phyloP scores from a whole-genome alignment of 1,139 yeast genomes.

The Torulaspora globosa region DNA sequence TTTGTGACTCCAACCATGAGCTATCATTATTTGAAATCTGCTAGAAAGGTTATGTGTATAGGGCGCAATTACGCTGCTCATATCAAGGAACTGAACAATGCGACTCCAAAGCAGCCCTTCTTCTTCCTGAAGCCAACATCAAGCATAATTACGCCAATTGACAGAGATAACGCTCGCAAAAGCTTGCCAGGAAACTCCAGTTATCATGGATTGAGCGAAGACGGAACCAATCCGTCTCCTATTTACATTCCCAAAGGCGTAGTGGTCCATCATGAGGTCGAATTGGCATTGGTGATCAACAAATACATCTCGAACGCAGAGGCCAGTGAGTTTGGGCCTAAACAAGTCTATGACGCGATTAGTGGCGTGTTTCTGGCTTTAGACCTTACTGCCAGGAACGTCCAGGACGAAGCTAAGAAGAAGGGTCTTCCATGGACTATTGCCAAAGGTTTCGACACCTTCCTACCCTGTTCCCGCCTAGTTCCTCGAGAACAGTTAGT shows the following conservation, averaged over 20 bases:
- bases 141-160: conserved; percentile 46
- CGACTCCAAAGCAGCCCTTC: conserved; percentile 77
- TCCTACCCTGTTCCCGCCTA: conserved; percentile 72
- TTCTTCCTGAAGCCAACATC: conserved; percentile 86
- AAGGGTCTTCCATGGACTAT: conserved; percentile 97
- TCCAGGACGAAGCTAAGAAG: conserved; percentile 89
- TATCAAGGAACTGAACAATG: conserved; percentile 80
- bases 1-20: conserved; percentile 30
- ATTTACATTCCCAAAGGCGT: conserved; percentile 79
- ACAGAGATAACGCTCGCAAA: conserved; percentile 7
- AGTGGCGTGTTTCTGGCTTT: conserved; percentile 84
- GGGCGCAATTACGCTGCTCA: conserved; percentile 97
- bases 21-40: conserved; percentile 55
- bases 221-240: conserved; percentile 52
- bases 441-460: conserved; percentile 95
- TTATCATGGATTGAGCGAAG: conserved; percentile 27
- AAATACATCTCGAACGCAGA: conserved; percentile 60
- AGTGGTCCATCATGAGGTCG: conserved; percentile 87
- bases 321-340: conserved; percentile 50
- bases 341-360: conserved; percentile 72
- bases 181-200: conserved; percentile 15
- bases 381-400: conserved; percentile 93
- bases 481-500: conserved; percentile 64
- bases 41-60: conserved; percentile 83
- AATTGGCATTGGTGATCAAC: conserved; percentile 74